A percentile compares a stretch with the other conserved stretches of the same genome.
Evolutionary conservation across 371 early-diverging fungal species (phyloP).

Genomic region (Mucor plumbeus): DNA sequence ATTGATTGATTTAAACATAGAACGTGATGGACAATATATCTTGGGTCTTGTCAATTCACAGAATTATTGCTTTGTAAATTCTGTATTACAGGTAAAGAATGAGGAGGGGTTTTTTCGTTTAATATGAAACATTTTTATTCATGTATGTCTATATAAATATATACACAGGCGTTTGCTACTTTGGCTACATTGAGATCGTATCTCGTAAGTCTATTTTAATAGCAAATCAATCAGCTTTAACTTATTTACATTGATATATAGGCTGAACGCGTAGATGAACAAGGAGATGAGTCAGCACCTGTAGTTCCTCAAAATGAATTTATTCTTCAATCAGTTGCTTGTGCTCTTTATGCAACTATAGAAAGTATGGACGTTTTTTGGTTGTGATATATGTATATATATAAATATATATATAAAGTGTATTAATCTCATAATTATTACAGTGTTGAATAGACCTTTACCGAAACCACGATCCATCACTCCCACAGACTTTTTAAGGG

Average conservation of each 20-base stretch:
- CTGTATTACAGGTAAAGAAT: conserved; percentile 74
- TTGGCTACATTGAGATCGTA: conserved; percentile 55
- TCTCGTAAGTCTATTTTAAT: conserved; percentile 34
- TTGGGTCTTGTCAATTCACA: conserved; percentile 83
- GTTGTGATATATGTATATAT: not conserved
- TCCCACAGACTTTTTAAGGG: conserved; percentile 46
- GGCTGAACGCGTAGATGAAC: conserved; percentile 60
- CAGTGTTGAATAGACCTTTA: conserved; percentile 52
- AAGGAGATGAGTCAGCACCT: conserved; percentile 50
- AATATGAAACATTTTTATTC: not conserved
- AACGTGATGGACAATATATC: conserved; percentile 54
- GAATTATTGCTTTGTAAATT: conserved; percentile 91
- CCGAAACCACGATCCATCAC: conserved; percentile 41
- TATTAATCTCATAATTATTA: not conserved
- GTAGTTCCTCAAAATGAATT: conserved; percentile 42
- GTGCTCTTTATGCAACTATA: conserved; percentile 56
- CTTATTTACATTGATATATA: conserved; percentile 4
- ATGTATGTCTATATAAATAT: not conserved
- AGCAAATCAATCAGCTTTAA: not conserved
- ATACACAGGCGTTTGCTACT: conserved; percentile 59
- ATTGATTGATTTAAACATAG: conserved; percentile 15
- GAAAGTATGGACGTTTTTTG: conserved; percentile 32
- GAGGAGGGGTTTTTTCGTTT: not conserved
- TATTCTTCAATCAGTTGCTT: conserved; percentile 55
- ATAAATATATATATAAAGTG: not conserved